These are phyloP conservation scores for Yarrowia deformans DNA, from an alignment of 805 yeast species.

Conservation along the genomic window DNA sequence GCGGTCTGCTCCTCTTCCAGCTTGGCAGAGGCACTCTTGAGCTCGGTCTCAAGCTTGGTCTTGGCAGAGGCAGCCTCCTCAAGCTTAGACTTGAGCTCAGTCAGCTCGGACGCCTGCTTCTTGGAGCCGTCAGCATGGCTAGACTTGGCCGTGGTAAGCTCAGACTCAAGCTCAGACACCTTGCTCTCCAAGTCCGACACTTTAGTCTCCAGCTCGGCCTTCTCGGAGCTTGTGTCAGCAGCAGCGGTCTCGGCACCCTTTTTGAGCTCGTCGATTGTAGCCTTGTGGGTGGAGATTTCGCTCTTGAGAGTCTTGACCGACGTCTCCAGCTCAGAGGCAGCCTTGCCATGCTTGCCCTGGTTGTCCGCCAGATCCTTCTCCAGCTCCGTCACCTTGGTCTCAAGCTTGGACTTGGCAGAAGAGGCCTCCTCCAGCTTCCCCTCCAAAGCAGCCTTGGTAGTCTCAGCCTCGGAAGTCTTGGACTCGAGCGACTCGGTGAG, in stretches of 20 bases:
- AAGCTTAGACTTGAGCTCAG: conserved; percentile 15
- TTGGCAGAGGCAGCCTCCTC: conserved; percentile 1
- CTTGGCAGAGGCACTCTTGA: not conserved
- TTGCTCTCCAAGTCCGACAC: not conserved
- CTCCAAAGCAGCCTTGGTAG: conserved; percentile 3
- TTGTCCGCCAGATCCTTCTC: conserved; percentile 29
- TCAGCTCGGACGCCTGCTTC: conserved; percentile 9
- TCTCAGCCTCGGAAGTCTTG: conserved; percentile 14
- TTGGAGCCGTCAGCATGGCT: conserved; percentile 16
- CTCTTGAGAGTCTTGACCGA: conserved; percentile 23
- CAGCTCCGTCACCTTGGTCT: conserved; percentile 34
- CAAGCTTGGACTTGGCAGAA: conserved; percentile 21
- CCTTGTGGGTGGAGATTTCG: conserved; percentile 6
- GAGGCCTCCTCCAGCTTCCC: conserved; percentile 13
- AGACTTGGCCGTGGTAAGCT: not conserved
- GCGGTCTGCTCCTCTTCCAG: conserved; percentile 3
- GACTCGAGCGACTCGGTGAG: conserved; percentile 26
- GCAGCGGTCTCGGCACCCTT: conserved; percentile 37
- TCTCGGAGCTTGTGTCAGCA: conserved; percentile 7
- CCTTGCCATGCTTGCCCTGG: conserved; percentile 24
- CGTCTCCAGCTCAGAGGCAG: conserved; percentile 12
- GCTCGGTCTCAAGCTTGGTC: conserved; percentile 15
- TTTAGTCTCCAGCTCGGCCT: conserved; percentile 10
- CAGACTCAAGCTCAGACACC: not conserved
- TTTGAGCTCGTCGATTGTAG: conserved; percentile 20